Conservation (phyloP, 2,329 filamentous ascomycete species). For the Ceratocystis colombiana region DNA sequence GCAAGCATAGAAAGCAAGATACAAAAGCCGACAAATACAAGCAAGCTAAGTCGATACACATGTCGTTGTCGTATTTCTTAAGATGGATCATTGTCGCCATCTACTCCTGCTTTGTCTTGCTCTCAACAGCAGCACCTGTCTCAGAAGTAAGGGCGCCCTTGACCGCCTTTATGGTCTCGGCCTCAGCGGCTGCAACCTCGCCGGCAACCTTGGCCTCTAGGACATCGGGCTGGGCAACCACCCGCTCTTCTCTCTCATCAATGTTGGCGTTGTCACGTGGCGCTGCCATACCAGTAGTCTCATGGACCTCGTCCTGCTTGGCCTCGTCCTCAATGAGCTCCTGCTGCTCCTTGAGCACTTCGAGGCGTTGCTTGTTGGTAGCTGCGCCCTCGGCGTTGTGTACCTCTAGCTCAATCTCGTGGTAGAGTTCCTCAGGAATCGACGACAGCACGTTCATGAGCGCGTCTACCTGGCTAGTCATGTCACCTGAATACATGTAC, state of each 20-base stretch:
- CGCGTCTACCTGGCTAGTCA: slow-evolving; percentile 82
- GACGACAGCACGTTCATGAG: slow-evolving; percentile 84
- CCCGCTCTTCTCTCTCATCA: slow-evolving; percentile 79
- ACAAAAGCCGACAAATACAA: slow-evolving; percentile 13
- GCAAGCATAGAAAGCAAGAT: slow-evolving; percentile 9
- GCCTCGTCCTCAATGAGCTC: slow-evolving; percentile 97
- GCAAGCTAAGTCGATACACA: background rate
- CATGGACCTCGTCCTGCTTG: slow-evolving; percentile 74
- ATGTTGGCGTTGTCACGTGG: slow-evolving; percentile 85
- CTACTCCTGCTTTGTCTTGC: slow-evolving; percentile 30
- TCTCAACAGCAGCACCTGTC: slow-evolving; percentile 26
- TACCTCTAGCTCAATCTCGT: slow-evolving; percentile 97
- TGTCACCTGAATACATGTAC: slow-evolving; percentile 93
- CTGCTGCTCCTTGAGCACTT: slow-evolving; percentile 96
- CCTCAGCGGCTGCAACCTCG: slow-evolving; percentile 24
- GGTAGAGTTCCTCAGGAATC: slow-evolving; percentile 96
- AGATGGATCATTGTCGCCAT: slow-evolving; percentile 24
- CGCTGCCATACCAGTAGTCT: slow-evolving; percentile 60
- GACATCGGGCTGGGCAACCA: slow-evolving; percentile 42
- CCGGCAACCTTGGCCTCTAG: slow-evolving; percentile 45
- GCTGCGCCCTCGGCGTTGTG: slow-evolving; percentile 93
- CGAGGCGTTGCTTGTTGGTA: slow-evolving; percentile 96
- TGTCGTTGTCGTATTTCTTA: background rate
- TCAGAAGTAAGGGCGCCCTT: slow-evolving; percentile 13
- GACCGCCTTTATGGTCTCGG: slow-evolving; percentile 22